Evolutionary conservation across 805 yeast species (phyloP), one percentile per base, ranked within the genome.

Genomic region (Yarrowia divulgata): DNA sequence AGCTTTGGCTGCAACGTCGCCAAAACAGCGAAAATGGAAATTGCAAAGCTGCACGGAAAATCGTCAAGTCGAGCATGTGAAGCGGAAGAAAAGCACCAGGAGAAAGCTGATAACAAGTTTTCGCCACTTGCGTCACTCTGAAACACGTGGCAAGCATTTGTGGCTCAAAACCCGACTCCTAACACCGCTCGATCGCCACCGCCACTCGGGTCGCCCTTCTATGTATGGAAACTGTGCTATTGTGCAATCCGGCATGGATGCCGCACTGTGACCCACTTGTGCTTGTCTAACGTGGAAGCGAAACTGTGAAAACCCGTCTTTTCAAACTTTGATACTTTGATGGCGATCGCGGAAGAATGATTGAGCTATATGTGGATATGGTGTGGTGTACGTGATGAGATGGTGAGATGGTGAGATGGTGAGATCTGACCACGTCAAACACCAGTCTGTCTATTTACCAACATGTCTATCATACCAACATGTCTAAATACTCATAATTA

Each of bases 211-310:
- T 29, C 60, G 37, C 60, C 37, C 45, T 54, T 54, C 60, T 32
- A 54, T 54, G 60, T 54, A 54, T 54, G 60, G 60, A 54, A 54
- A 54, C 43, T 54, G 60, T 14, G 60, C 60, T 19, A 35, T 54
- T 19, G 60, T 54, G 60, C 60, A 54, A 37, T 37, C 60, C 60
- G 14, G 60, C 60, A 54, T 54, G 34, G 43, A 54, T 54, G 45
- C 43, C 35, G 60, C 60, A 54, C 39, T 13, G 34, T 54, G 60
- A 54, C 45, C 52, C 52, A 49, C 54, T 49, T 49, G 39, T 32
- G 54, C 54, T 49, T 49, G 37, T 16, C 54, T 32, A 49, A 49
- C 19, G 54, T 49, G 39, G 54, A 29, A 16, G 13, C 32, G 54
- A 49, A 49, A 49, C 54, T 32, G 18, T 49, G 54, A 49, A 49